Evolutionary conservation across 306 rosid species (phyloP).

Genomic region (Nissolia schottii): DNA sequence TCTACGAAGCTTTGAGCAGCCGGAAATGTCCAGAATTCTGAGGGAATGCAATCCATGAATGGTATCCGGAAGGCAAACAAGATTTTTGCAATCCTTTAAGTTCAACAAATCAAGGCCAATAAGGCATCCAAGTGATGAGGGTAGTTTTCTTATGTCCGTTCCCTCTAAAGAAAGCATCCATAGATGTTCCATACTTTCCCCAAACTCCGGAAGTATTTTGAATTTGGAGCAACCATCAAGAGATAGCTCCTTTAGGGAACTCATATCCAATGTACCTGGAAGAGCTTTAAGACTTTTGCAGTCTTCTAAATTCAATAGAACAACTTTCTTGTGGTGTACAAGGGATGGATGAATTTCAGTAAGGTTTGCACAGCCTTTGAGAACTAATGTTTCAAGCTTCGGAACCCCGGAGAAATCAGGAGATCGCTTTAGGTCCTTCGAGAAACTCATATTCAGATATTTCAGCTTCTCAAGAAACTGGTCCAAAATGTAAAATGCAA

Average conservation of each 20-base stretch:
- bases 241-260: neutral
- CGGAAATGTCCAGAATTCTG: neutral
- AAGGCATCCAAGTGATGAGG: neutral
- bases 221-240: neutral
- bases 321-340: neutral
- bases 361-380: neutral
- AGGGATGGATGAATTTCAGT: neutral
- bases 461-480: neutral
- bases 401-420: neutral
- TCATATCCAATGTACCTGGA: neutral
- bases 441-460: neutral
- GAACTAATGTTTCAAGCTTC: neutral
- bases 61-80: neutral
- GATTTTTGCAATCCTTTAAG: neutral
- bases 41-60: neutral
- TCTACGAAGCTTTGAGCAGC: conserved; percentile 17
- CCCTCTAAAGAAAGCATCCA: neutral
- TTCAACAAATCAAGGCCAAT: neutral
- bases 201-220: neutral
- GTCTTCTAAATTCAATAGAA: neutral
- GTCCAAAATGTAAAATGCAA: neutral
- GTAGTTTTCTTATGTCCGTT: neutral
- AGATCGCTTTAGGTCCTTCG: neutral
- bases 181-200: neutral
- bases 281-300: neutral